These are phyloP conservation scores for Isatis lusitanica DNA, from an alignment of 441 rosid species.

Conservation along the genomic window DNA sequence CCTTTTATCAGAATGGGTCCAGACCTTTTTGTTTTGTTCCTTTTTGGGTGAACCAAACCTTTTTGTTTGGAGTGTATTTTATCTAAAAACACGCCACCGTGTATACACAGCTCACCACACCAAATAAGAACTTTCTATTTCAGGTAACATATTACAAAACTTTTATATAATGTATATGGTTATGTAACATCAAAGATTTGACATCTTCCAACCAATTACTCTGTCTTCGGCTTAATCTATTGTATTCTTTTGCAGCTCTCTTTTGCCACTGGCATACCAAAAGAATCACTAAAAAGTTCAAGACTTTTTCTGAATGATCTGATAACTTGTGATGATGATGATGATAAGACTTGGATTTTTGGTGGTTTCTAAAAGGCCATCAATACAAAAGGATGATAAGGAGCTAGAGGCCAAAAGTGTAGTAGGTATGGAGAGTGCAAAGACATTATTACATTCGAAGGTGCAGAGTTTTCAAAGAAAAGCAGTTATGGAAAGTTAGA, in stretches of 20 bases:
- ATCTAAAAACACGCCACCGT: constrained; percentile 12
- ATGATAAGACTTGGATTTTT: constrained; percentile 18
- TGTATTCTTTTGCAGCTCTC: constrained; percentile 1
- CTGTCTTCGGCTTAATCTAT: neutral
- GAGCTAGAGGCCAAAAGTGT: constrained; percentile 26
- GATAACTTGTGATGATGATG: constrained; percentile 5
- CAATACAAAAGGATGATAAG: constrained; percentile 13
- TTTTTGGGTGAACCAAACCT: neutral
- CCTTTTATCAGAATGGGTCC: constrained; percentile 3
- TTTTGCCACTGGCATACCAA: neutral
- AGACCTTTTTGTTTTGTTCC: neutral
- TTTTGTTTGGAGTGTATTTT: neutral
- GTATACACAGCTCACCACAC: constrained; percentile 11
- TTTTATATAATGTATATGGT: neutral
- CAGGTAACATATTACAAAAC: neutral
- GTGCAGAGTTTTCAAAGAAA: constrained; percentile 29
- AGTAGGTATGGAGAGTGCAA: constrained; percentile 32
- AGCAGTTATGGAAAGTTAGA: constrained; percentile 17
- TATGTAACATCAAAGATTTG: constrained; percentile 11
- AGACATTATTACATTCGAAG: constrained; percentile 26
- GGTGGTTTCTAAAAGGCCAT: constrained; percentile 13
- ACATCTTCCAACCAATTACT: constrained; percentile 15
- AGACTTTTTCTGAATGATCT: constrained; percentile 9
- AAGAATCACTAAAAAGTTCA: neutral
- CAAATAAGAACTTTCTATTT: constrained; percentile 13